Evolutionary conservation across 306 rosid genomes (phyloP).

Genomic region (Astragalus membranaceus): DNA sequence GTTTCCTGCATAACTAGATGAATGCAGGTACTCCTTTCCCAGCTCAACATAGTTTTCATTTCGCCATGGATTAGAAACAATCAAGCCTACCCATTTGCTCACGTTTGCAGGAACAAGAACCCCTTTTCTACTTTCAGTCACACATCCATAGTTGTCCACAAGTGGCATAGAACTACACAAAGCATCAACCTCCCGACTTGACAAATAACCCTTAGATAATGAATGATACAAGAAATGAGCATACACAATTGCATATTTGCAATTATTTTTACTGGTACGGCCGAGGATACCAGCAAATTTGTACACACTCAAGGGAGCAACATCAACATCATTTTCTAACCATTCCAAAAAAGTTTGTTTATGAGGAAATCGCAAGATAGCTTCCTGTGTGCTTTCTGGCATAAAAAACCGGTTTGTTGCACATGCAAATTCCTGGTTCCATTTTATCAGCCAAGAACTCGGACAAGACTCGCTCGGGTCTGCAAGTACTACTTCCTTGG

Average conservation of each 20-base stretch:
- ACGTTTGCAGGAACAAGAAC: slow-evolving; percentile 61
- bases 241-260: slow-evolving; percentile 27
- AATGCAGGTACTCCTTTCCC: slow-evolving; percentile 35
- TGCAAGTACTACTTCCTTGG: slow-evolving; percentile 26
- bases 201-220: background rate
- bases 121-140: background rate
- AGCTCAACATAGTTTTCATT: slow-evolving; percentile 46
- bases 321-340: slow-evolving; percentile 27
- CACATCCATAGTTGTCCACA: slow-evolving; percentile 45
- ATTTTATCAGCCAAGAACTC: slow-evolving; percentile 50
- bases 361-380: slow-evolving; percentile 6
- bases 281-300: slow-evolving; percentile 26
- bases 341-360: slow-evolving; percentile 32
- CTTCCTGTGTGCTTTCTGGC: slow-evolving; percentile 47
- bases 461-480: background rate
- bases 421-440: slow-evolving; percentile 40
- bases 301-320: slow-evolving; percentile 1
- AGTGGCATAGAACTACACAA: slow-evolving; percentile 50
- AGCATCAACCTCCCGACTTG: background rate
- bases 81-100: slow-evolving; percentile 65
- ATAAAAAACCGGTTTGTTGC: slow-evolving; percentile 27
- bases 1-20: slow-evolving; percentile 30
- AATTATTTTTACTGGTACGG: background rate
- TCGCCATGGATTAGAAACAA: slow-evolving; percentile 60
- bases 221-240: slow-evolving; percentile 58